Percentiles rank a stretch among this genome's conserved stretches.
phyloP scores from a whole-genome alignment of 2,329 filamentous ascomycete species.

The Apiospora aurea region DNA sequence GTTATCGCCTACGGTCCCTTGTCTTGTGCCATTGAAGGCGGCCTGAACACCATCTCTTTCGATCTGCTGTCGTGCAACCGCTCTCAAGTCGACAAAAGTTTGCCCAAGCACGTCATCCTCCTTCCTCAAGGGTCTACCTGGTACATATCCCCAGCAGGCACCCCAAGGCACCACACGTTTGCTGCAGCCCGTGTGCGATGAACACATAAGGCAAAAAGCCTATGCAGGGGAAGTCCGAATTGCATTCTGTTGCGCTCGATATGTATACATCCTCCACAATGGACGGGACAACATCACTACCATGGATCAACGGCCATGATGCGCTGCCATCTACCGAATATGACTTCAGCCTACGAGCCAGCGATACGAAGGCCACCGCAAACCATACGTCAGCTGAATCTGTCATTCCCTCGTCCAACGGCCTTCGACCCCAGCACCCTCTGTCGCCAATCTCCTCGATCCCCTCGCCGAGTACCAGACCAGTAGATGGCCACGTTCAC shows the following conservation, averaged over 20 bases:
- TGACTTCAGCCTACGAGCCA: slow-evolving; percentile 9
- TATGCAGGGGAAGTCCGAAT: slow-evolving; percentile 10
- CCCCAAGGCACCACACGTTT: neutral
- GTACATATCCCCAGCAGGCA: neutral
- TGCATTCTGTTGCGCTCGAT: neutral
- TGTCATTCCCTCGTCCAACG: neutral
- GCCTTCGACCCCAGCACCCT: slow-evolving; percentile 13
- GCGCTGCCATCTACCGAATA: slow-evolving; percentile 9
- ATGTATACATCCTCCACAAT: slow-evolving; percentile 11
- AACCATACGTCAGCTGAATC: neutral
- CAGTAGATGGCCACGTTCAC: neutral
- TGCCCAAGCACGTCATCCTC: neutral
- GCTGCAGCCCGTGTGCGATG: slow-evolving; percentile 3
- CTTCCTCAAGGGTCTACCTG: neutral
- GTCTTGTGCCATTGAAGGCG: neutral
- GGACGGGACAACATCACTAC: slow-evolving; percentile 10
- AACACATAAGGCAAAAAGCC: slow-evolving; percentile 7
- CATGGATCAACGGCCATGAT: slow-evolving; percentile 16
- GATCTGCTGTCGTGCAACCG: neutral
- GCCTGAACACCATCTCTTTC: neutral
- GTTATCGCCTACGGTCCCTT: neutral
- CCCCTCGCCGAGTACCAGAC: slow-evolving; percentile 32
- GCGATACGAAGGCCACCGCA: neutral
- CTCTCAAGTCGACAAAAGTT: neutral
- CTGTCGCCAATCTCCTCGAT: slow-evolving; percentile 27